Evolutionary conservation across 1,284 basidiomycete species (phyloP), one percentile per base, ranked within the genome.

Genomic region (Tilletia caries): DNA sequence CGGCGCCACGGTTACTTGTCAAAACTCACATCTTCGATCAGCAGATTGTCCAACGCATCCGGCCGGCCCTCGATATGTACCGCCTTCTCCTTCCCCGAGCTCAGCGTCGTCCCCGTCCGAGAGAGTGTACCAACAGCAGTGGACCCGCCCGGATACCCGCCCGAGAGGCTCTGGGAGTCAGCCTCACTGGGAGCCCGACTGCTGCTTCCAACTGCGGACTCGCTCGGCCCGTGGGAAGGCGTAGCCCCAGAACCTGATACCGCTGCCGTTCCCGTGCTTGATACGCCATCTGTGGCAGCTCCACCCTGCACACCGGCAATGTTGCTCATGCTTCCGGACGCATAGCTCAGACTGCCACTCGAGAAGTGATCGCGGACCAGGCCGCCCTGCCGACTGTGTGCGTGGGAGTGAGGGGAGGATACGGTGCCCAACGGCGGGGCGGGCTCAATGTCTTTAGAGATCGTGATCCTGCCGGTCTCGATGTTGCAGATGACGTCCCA

Each of bases 401-500:
- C 34, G 33, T 41, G 20, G 23, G 27, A 65, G n/a, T 58, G 64
- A 46, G 25, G 6, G 23, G 52, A 54, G 5, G 68, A 44, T 54
- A 50, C 41, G 15, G 52, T 41, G 52, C 68, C 65, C 3, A 66
- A 43, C 25, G 76, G 68, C 10, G 76, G 6, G 1, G 82, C 79
- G 71, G 78, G 72, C 44, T 88, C 87, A 64, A 95, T 92, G 76
- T 93, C 91, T 82, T 91, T 94, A 52, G 91, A 89, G 1, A 97
- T 89, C 1, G 90, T 90, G 71, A 97, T 91, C 66, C 89, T 89
- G 3, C 92, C 92, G 0, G 89, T 89, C 67, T 92, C 90, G 70
- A 96, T 89, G 80, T 97, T 93, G 83, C 93, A 91, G 46, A 97
- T 86, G 1, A 98, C 86, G 83, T 98, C 95, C 95, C 95, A 98